phyloP scores from a whole-genome alignment of 805 yeast genomes.

The Monosporozyma siamensis region DNA sequence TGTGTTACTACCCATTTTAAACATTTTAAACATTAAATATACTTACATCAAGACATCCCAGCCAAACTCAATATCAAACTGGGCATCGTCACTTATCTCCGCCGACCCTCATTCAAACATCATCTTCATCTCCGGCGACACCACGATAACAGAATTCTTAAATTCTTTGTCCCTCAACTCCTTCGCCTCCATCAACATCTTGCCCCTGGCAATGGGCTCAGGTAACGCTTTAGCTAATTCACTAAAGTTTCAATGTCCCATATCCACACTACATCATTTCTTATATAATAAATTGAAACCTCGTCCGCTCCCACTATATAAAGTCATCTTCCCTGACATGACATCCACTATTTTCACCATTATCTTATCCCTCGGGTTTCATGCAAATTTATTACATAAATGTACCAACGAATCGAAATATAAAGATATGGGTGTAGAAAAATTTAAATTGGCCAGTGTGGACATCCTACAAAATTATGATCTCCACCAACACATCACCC shows the following conservation, averaged over 20 bases:
- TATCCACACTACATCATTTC: slow-evolving; percentile 31
- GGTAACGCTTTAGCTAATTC: slow-evolving; percentile 78
- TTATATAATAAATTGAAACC: slow-evolving; percentile 15
- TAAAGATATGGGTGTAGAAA: slow-evolving; percentile 50
- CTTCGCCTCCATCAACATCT: slow-evolving; percentile 12
- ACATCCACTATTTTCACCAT: slow-evolving; percentile 35
- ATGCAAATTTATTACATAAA: slow-evolving; percentile 75
- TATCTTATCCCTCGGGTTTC: slow-evolving; percentile 79
- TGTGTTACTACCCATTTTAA: slow-evolving; percentile 42
- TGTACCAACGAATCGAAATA: slow-evolving; percentile 64
- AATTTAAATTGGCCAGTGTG: slow-evolving; percentile 64
- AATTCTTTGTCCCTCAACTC: slow-evolving; percentile 34
- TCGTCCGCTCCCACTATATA: slow-evolving; percentile 28
- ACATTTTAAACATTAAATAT: slow-evolving; percentile 30
- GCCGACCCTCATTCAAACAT: slow-evolving; percentile 29
- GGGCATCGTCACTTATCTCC: neutral
- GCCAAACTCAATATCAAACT: slow-evolving; percentile 28
- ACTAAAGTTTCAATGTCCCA: slow-evolving; percentile 33
- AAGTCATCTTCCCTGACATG: slow-evolving; percentile 25
- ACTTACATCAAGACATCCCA: slow-evolving; percentile 37
- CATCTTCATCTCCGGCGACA: slow-evolving; percentile 74
- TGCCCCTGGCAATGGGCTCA: slow-evolving; percentile 65
- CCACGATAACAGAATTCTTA: slow-evolving; percentile 68
- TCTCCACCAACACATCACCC: slow-evolving; percentile 12
- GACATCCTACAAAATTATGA: slow-evolving; percentile 37